Evolutionary conservation across 805 yeast genomes (phyloP).

Genomic region (Metschnikowia borealis): DNA sequence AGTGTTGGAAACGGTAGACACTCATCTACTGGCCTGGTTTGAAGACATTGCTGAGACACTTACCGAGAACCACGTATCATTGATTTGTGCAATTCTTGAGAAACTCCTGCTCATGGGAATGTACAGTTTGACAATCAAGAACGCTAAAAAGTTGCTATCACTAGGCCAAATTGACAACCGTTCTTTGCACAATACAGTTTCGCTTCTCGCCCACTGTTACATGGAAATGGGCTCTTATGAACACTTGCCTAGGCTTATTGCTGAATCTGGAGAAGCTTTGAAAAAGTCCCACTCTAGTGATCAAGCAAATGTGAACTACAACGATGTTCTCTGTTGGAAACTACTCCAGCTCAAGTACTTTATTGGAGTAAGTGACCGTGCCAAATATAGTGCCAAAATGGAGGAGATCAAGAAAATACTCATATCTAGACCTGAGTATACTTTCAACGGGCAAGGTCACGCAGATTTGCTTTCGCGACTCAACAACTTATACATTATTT

Average conservation of each 20-base stretch:
- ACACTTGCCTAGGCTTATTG: constrained; percentile 17
- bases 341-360: constrained; percentile 29
- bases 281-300: constrained; percentile 2
- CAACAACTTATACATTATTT: constrained; percentile 26
- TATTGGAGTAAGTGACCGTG: constrained; percentile 17
- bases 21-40: constrained; percentile 3
- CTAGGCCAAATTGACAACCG: not conserved
- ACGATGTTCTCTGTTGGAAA: constrained; percentile 23
- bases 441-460: constrained; percentile 14
- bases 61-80: not conserved
- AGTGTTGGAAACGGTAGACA: not conserved
- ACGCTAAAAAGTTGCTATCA: constrained; percentile 1
- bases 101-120: constrained; percentile 7
- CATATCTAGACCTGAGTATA: constrained; percentile 27
- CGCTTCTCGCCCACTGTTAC: constrained; percentile 6
- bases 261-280: constrained; percentile 10
- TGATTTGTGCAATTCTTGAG: constrained; percentile 4
- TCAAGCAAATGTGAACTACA: constrained; percentile 1
- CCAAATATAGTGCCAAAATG: constrained; percentile 22
- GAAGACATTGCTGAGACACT: not conserved
- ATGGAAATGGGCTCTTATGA: constrained; percentile 3
- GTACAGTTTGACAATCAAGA: not conserved
- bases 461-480: constrained; percentile 20
- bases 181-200: not conserved
- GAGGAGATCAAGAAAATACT: constrained; percentile 22